Evolutionary conservation across 2,329 filamentous ascomycete species (phyloP).

Genomic region (Neophaeococcomyces mojaviensis): DNA sequence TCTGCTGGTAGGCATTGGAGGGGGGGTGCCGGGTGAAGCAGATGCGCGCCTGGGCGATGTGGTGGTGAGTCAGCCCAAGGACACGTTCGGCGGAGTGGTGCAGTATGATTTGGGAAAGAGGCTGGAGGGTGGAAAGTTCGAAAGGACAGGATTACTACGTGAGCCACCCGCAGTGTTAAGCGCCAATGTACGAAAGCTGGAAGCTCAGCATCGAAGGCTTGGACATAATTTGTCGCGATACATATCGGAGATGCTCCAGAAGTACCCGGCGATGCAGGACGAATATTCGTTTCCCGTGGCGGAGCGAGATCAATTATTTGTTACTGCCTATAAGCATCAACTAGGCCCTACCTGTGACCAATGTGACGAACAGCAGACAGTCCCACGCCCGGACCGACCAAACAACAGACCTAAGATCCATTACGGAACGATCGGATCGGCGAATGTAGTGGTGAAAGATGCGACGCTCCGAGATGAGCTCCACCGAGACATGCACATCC

Average conservation of each 20-base stretch:
- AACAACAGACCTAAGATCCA: conserved; percentile 6
- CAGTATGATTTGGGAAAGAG: conserved; percentile 22
- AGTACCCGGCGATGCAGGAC: too few species aligned
- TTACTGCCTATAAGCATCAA: too few species aligned
- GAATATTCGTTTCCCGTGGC: too few species aligned
- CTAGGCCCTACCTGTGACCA: too few species aligned
- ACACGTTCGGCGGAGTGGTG: conserved; percentile 15
- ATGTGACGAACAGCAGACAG: too few species aligned
- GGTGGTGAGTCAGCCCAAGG: conserved; percentile 20
- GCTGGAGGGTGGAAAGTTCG: conserved; percentile 10
- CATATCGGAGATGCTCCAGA: too few species aligned
- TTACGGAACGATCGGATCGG: conserved; percentile 11
- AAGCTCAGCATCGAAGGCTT: too few species aligned
- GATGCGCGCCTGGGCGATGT: conserved; percentile 24
- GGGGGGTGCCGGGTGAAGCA: conserved; percentile 21
- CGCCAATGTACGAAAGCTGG: conserved; percentile 13
- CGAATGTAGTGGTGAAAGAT: conserved; percentile 9
- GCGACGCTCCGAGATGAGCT: neutral
- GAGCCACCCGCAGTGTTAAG: conserved; percentile 18
- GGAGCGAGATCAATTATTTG: too few species aligned
- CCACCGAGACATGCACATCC: too few species aligned
- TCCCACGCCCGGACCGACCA: conserved; percentile 1
- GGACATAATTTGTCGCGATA: too few species aligned
- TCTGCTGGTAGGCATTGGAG: conserved; percentile 40
- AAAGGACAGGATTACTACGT: conserved; percentile 17